Base-by-base conservation (phyloP, 2,329 filamentous ascomycete genomes). In the Colletotrichum cordylinicola region DNA sequence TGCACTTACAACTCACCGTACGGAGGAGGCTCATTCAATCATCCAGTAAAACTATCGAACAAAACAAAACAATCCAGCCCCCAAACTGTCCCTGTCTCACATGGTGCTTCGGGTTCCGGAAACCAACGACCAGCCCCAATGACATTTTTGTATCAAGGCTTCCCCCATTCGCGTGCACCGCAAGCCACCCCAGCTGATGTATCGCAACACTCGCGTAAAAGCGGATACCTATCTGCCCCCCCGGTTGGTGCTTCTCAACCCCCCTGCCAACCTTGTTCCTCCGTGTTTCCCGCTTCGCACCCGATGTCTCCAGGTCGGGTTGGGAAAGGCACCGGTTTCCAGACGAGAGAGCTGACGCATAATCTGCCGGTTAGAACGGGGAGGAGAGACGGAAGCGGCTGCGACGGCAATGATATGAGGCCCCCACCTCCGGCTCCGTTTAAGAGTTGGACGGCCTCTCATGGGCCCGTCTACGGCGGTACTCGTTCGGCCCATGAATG, bases 31-130 rank as follows among this genome's bases (percentile, higher is more conserved):
- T 27, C 27, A 24, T 31, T 39, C 29, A 27, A 35, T 24, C 64
- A 35, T 18, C 64, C 29, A 55, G 43, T 52, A 35, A 64, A 16
- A 58, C 52, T n/a, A 39, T 43, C 21, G 16, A 43, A 56, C 61
- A 67, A 58, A 60, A 75, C 70, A 72, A 39, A 31, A 65, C 64
- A 43, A 75, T 55, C 62, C 35, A 33, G 29, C 65, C 74, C 67
- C 64, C 64, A 76, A 76, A 76, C 74, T 35, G 24, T 69, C 64
- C 56, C 21, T 69, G 74, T 76, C 74, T 76, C 74, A 69, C 48
- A 58, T 65, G n/a, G 37, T 65, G 58, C 58, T 56, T 71, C 60
- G 68, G 64, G 65, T 60, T 64, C 58, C 64, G 64, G 67, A 37
- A 52, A 62, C 29, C 39, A 62, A 62, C 35, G 37, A 64, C 61